Evolutionary conservation across 2,329 filamentous ascomycete species (phyloP).

Genomic region (Thelonectria rubi): DNA sequence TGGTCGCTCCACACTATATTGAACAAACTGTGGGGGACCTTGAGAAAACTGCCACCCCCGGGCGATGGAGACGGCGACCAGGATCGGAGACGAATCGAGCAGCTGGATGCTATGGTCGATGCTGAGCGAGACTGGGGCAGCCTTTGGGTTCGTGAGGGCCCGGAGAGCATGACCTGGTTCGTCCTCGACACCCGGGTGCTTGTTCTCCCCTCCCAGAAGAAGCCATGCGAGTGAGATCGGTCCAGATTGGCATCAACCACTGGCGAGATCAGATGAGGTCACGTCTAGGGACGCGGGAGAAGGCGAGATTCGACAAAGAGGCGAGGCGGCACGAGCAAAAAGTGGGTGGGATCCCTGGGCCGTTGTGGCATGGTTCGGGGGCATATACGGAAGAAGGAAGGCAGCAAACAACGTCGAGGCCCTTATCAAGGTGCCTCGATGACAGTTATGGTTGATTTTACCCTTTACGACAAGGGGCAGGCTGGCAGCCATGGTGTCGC

Average conservation of each 20-base stretch:
- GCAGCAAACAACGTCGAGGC: neutral
- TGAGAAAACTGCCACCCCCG: slow-evolving; percentile 18
- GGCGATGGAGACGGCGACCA: slow-evolving; percentile 21
- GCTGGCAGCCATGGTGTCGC: slow-evolving; percentile 14
- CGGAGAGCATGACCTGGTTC: slow-evolving; percentile 12
- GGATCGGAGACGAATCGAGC: slow-evolving; percentile 36
- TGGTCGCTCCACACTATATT: slow-evolving; percentile 42
- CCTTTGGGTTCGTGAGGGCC: slow-evolving; percentile 25
- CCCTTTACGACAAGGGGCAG: slow-evolving; percentile 20
- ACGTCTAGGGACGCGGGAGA: slow-evolving; percentile 3
- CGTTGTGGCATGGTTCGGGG: neutral
- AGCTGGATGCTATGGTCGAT: slow-evolving; percentile 17
- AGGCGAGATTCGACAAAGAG: slow-evolving; percentile 18
- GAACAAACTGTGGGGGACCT: slow-evolving; percentile 37
- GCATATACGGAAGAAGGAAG: slow-evolving; percentile 7
- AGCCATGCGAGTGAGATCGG: slow-evolving; percentile 23
- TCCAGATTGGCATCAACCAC: slow-evolving; percentile 12
- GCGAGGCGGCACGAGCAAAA: slow-evolving; percentile 26
- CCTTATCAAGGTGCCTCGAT: slow-evolving; percentile 1
- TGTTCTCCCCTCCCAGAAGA: slow-evolving; percentile 5
- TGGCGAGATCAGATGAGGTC: slow-evolving; percentile 20
- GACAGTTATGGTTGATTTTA: neutral
- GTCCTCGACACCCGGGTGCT: slow-evolving; percentile 11
- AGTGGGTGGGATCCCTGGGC: slow-evolving; percentile 26
- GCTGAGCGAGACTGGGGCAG: slow-evolving; percentile 22